Base-by-base conservation (phyloP, 2,329 filamentous ascomycete species). In the Zasmidium cellare region DNA sequence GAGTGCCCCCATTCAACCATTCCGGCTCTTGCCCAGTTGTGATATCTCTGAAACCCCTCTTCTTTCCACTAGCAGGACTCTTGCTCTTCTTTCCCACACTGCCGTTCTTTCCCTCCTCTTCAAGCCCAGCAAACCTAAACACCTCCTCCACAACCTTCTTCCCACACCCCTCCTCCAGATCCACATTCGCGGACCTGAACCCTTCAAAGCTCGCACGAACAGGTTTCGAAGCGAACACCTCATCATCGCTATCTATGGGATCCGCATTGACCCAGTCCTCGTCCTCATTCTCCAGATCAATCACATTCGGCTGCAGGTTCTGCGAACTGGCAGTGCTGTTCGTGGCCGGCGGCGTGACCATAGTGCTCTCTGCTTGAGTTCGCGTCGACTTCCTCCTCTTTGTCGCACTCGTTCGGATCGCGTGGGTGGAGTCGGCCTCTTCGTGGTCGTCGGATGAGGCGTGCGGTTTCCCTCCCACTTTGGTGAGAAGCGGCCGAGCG, bases 371-470 rank as follows among this genome's bases (percentile, higher is more conserved):
- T 9, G 11, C 48, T 7, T 51, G 14, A 2, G 31, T 9, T 3
- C 28, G 24, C 19, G 18, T 49, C 6, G 35, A 18, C 35, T 41
- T 14, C n/a, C 47, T 49, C 23, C 22, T 49, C 47, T 28, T 49
- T 22, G 23, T 28, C 11, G 3, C 24, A 3, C 47, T 52, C 35
- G 19, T 6, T 25, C 23, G 45, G 19, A 19, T 46, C 45, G 12
- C 9, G 11, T 19, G 45, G 9, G 25, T 9, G 24, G 3, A 19
- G 2, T 5, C 20, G 22, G 16, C 3, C n/a, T 18, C 9, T 23
- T 73, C 70, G 51, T 78, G 75, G 48, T 77, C 71, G 1, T 74
- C 66, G 3, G 66, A 56, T 5, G 60, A 69, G 18, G 75, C 76
- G 65, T 78, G 74, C 24, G 63, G 63, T 55, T 70, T 71, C 28